Evolutionary conservation across 257 asterid genomes (phyloP), one percentile per base, ranked within the genome.

Genomic region (Salvia rosmarinus): DNA sequence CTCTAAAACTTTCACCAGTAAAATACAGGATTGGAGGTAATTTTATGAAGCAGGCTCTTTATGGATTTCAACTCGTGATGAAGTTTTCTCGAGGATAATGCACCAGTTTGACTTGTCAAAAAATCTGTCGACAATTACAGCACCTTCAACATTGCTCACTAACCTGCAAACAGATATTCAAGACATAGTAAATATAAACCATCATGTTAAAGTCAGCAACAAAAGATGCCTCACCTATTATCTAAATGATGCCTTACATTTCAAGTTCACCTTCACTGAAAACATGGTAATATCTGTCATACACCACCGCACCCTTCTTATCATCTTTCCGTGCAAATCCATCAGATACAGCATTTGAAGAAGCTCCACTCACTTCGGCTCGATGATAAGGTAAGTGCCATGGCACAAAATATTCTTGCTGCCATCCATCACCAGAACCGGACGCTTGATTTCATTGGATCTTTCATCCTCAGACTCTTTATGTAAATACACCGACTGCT

Each of bases 331-430:
- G 88, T 5, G 99, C 97, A 44, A 89, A 81, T 21, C 99, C 97
- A 75, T 77, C 83, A 21, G 91, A 96, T 42, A 95, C 82, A 76
- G 99, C 98, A 80, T 54, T 74, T 6, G 85, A 90, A 35, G 99
- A 95, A 51, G 89, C 96, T 55, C 97, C 99, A 68, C 90, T 83
- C 4, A 95, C 90, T 87, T 95, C 99, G 30, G 92, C 99, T 55
- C 95, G 87, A 81, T 95, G 97, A 81, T 95, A 95, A 64, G 99
- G 98, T 50, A 95, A 89, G 76, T 95, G 98, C 99, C 99, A 95
- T 4, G 99, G 99, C 47, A 95, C 99, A 32, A 95, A 91, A 75
- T 74, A 95, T 67, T 95, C 99, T 78, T 95, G 99, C 70, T 90
- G 98, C 52, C 71, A 64, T 35, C 46, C 59, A 34, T 65, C 47